phyloP scores from a whole-genome alignment of 2,329 filamentous ascomycete genomes.

The Colletotrichum trifolii region DNA sequence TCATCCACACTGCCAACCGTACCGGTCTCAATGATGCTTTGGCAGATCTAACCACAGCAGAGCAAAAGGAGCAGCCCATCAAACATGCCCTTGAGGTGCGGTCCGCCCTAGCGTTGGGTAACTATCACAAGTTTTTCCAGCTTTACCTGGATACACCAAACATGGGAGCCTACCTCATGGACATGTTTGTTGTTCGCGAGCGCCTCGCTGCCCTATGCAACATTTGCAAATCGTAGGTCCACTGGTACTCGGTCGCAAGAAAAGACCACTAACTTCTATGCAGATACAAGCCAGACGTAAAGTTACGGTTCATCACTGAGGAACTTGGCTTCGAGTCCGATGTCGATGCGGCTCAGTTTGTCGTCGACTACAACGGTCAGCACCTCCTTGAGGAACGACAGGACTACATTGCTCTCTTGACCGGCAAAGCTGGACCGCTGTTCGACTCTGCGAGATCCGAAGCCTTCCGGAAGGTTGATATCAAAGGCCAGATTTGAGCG shows the following conservation, averaged over 20 bases:
- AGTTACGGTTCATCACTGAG: constrained; percentile 91
- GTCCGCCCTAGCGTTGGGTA: constrained; percentile 90
- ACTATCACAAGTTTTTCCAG: constrained; percentile 98
- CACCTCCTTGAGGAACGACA: constrained; percentile 81
- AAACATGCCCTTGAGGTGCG: constrained; percentile 93
- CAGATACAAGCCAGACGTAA: constrained; percentile 93
- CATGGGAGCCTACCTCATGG: constrained; percentile 98
- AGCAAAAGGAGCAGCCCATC: constrained; percentile 86
- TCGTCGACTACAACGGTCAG: constrained; percentile 82
- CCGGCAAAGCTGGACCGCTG: constrained; percentile 75
- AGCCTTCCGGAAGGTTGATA: constrained; percentile 90
- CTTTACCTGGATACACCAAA: constrained; percentile 94
- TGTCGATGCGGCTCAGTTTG: constrained; percentile 89
- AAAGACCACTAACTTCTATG: constrained; percentile 54
- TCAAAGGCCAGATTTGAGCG: constrained; percentile 92
- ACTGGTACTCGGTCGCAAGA: not conserved
- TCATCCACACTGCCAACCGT: constrained; percentile 98
- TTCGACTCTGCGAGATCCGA: constrained; percentile 80
- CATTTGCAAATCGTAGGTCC: constrained; percentile 94
- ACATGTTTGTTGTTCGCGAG: constrained; percentile 97
- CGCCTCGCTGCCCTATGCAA: constrained; percentile 89
- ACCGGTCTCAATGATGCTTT: constrained; percentile 98
- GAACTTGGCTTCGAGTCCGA: constrained; percentile 96
- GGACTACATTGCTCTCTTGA: constrained; percentile 78
- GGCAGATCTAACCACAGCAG: constrained; percentile 98